Evolutionary conservation across 2,329 filamentous ascomycete species (phyloP), one percentile per base, ranked within the genome.

Genomic region (Microdochium bolleyi): DNA sequence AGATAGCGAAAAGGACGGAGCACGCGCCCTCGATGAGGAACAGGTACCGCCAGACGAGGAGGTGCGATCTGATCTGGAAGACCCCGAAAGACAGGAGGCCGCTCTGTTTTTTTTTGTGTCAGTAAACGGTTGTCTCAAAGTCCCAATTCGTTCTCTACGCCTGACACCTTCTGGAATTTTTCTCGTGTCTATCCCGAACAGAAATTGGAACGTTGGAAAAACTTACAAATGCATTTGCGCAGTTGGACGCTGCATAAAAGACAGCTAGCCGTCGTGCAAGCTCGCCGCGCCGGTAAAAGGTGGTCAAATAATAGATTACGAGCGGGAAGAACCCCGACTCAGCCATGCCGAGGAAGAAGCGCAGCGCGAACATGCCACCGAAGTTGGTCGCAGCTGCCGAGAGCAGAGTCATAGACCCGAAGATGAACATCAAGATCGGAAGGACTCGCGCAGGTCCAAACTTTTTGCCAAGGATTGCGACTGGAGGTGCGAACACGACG

Each of bases 201-300:
- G n/a, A n/a, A n/a, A n/a, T n/a, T n/a, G n/a, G 13, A 19, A 19
- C 5, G 7, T 3, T 21, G 9, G 5, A 19, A 3, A 46, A 19
- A 46, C 41, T 46, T 22, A 46, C 41, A 55, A 76, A 76, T n/a
- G 73, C 73, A 50, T 81, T 83, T 22, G 88, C 87, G 54, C 92
- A 87, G 61, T 86, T 88, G 24, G 80, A 84, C 0, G 87, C 87
- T 0, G 87, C 88, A 60, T 91, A 92, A 70, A 90, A 90, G 54
- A 89, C 71, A 34, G 85, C 85, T 1, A 89, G 73, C 2, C 87
- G 80, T 9, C 86, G 75, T 5, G 85, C 86, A 2, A 90, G 76
- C 64, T 90, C 87, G 30, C 81, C 82, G 52, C 87, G 78, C 16
- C 84, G 79, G 65, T 90, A 90, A 65, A 89, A 89, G 2, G 76